A percentile compares a stretch with the other conserved stretches of the same genome.
These are phyloP conservation scores for Chenopodium formosanum DNA, from an alignment of 148 eudicot species.

Conservation along the genomic window DNA sequence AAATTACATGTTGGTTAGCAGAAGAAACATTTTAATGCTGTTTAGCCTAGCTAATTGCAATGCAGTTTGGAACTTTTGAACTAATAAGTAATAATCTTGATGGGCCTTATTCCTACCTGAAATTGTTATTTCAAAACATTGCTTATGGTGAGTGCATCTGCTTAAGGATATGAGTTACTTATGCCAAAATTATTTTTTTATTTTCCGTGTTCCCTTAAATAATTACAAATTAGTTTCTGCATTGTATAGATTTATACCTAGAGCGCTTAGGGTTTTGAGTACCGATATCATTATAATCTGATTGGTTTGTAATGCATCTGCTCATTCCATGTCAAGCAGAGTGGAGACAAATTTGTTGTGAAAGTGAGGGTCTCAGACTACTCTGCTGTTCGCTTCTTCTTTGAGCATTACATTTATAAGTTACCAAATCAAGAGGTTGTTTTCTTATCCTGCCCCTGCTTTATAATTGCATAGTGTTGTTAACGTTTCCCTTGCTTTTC, in stretches of 20 bases:
- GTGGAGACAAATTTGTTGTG: conserved; percentile 79
- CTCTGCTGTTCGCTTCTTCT: conserved; percentile 75
- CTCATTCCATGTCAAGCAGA: conserved; percentile 39
- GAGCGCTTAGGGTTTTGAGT: neutral
- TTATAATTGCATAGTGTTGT: neutral
- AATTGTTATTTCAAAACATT: neutral
- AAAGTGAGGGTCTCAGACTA: conserved; percentile 65
- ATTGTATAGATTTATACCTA: no score
- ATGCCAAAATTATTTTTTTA: neutral
- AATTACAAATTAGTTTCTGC: neutral
- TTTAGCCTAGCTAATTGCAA: neutral
- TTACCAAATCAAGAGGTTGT: conserved; percentile 72
- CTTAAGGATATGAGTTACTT: neutral
- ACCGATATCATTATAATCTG: neutral
- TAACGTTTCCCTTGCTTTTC: conserved; percentile 1
- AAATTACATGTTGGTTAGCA: neutral
- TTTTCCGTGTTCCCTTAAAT: no score
- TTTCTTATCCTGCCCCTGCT: neutral
- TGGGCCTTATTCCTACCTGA: neutral
- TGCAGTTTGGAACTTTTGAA: neutral
- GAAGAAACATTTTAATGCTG: neutral
- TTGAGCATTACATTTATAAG: conserved; percentile 78
- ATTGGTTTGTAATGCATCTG: neutral
- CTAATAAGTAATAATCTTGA: neutral
- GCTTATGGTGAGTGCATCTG: neutral